These are phyloP conservation scores for Microsporum audouinii DNA, from an alignment of 2,329 filamentous ascomycete genomes.

Conservation along the genomic window DNA sequence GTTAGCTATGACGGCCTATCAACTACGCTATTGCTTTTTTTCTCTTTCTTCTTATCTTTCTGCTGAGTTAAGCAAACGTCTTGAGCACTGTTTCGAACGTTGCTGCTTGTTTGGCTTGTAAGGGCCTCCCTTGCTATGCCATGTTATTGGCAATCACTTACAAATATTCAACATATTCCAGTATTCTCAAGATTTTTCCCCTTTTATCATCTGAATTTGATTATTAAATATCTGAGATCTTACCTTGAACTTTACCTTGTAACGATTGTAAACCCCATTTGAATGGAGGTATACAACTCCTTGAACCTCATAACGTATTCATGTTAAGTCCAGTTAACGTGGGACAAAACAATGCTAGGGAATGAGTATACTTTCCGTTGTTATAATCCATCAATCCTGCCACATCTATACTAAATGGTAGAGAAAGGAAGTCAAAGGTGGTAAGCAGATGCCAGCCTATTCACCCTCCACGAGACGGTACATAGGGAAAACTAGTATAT, in stretches of 20 bases:
- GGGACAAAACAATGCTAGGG: no score
- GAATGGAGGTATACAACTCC: no score
- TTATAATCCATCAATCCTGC: no score
- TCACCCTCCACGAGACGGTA: no score
- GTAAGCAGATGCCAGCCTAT: no score
- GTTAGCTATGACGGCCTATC: background rate
- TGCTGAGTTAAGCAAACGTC: background rate
- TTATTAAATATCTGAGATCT: background rate
- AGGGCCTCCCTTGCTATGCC: background rate
- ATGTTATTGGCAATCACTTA: background rate
- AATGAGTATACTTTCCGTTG: no score
- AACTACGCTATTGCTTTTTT: constrained; percentile 1
- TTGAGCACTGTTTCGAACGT: background rate
- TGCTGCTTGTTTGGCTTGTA: background rate
- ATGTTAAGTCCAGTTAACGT: no score
- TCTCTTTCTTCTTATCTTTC: background rate
- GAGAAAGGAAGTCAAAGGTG: no score
- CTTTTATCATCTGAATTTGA: background rate
- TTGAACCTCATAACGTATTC: no score
- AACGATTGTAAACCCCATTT: no score
- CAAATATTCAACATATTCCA: constrained; percentile 1
- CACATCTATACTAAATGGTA: no score
- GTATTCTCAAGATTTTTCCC: background rate
- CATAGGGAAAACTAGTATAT: background rate
- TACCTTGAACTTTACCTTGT: background rate